Percentiles rank a stretch among this genome's conserved stretches.
These are phyloP conservation scores for Andrographis paniculata DNA, from an alignment of 305 asterid species.

Conservation along the genomic window DNA sequence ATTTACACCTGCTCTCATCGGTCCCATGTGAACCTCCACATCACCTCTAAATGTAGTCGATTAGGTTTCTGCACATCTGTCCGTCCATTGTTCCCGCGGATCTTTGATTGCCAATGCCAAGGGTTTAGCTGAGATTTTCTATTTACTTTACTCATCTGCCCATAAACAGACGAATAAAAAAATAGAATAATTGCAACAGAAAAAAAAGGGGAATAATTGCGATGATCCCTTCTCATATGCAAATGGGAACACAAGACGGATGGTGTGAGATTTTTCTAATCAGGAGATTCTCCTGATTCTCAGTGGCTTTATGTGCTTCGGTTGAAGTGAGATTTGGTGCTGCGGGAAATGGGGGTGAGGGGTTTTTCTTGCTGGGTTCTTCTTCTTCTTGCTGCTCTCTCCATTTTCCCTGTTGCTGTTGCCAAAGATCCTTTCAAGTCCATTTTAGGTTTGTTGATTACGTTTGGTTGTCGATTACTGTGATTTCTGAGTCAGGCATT, in stretches of 20 bases:
- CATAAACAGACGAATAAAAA: slow-evolving; percentile 6
- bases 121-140: slow-evolving; percentile 14
- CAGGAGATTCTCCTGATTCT: slow-evolving; percentile 15
- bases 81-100: slow-evolving; percentile 1
- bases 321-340: slow-evolving; percentile 28
- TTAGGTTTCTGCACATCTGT: not conserved
- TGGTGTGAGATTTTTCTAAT: slow-evolving; percentile 11
- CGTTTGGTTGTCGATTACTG: slow-evolving; percentile 12
- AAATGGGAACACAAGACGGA: not conserved
- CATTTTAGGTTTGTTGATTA: slow-evolving; percentile 46
- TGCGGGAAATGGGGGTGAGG: slow-evolving; percentile 25
- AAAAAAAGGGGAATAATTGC: not conserved
- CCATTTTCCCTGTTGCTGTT: slow-evolving; percentile 17
- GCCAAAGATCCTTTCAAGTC: slow-evolving; percentile 26
- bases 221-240: slow-evolving; percentile 6
- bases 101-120: slow-evolving; percentile 9
- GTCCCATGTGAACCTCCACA: slow-evolving; percentile 24
- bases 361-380: slow-evolving; percentile 17
- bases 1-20: slow-evolving; percentile 24
- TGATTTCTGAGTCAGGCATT: slow-evolving; percentile 6
- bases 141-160: slow-evolving; percentile 3
- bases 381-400: slow-evolving; percentile 14
- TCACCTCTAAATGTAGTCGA: slow-evolving; percentile 5
- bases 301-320: slow-evolving; percentile 11
- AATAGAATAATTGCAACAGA: slow-evolving; percentile 1